phyloP scores from a whole-genome alignment of 495 filamentous ascomycete genomes.

The Tirmania nivea region DNA sequence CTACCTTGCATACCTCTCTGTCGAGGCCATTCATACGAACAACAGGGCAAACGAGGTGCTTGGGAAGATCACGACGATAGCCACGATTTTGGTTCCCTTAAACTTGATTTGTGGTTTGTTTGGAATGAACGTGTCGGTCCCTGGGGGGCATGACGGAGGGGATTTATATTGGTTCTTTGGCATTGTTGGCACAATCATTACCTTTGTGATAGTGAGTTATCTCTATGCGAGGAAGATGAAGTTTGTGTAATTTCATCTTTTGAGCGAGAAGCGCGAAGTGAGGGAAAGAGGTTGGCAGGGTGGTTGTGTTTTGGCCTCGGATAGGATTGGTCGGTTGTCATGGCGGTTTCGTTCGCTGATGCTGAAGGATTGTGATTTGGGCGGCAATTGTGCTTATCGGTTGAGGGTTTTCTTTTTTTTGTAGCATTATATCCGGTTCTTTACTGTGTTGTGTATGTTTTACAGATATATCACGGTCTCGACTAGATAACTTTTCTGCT shows the following conservation, averaged over 20 bases:
- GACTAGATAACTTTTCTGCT: no score
- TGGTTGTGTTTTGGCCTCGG: neutral
- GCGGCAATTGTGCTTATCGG: no score
- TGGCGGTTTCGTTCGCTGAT: no score
- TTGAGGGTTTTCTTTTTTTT: no score
- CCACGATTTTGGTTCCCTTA: constrained; percentile 92
- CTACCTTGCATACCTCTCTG: constrained; percentile 58
- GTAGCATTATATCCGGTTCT: no score
- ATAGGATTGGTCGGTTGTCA: no score
- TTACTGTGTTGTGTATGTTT: no score
- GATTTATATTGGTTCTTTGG: constrained; percentile 35
- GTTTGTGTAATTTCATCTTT: constrained; percentile 7
- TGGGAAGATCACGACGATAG: constrained; percentile 83
- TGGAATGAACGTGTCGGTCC: constrained; percentile 97
- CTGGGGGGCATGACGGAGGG: constrained; percentile 47
- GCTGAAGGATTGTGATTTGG: no score
- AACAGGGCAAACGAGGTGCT: constrained; percentile 95
- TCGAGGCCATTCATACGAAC: constrained; percentile 41
- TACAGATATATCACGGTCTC: no score
- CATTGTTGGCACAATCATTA: constrained; percentile 52
- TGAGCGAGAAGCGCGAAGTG: neutral
- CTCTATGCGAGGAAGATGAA: constrained; percentile 52
- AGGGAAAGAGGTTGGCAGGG: neutral
- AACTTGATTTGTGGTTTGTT: constrained; percentile 97
- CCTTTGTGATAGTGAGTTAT: constrained; percentile 61